A percentile compares a stretch with the other conserved stretches of the same genome.
Evolutionary conservation across 345 rosid species (phyloP).

Genomic region (Acer saccharum): DNA sequence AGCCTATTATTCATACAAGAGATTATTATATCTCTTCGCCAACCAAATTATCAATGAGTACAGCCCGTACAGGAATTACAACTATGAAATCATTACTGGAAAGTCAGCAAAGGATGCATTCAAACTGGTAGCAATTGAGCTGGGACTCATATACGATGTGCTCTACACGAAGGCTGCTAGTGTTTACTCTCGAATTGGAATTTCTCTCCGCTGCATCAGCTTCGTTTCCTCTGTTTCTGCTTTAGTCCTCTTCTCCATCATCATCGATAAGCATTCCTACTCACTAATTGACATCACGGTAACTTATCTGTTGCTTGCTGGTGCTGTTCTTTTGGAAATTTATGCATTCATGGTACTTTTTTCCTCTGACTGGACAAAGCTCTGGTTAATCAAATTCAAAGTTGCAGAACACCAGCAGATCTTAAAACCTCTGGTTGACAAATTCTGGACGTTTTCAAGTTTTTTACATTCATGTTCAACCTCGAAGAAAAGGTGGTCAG

Average conservation of each 20-base stretch:
- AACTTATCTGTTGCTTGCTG: neutral
- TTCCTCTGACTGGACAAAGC: neutral
- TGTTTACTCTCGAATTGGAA: too few species aligned
- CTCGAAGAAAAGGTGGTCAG: neutral
- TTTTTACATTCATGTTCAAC: neutral
- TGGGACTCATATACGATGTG: neutral
- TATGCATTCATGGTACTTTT: neutral
- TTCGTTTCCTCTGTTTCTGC: conserved; percentile 11
- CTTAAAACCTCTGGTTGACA: neutral
- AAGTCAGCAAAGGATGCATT: conserved; percentile 22
- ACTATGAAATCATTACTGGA: neutral
- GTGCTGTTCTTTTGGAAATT: too few species aligned
- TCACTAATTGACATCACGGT: too few species aligned
- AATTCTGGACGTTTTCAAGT: neutral
- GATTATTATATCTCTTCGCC: too few species aligned
- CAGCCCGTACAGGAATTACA: too few species aligned
- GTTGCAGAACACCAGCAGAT: too few species aligned
- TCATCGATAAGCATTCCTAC: neutral
- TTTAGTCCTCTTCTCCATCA: neutral
- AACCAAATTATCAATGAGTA: too few species aligned
- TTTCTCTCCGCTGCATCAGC: neutral
- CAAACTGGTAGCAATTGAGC: conserved; percentile 19
- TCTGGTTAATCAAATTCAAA: too few species aligned
- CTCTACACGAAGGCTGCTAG: too few species aligned
- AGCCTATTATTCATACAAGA: too few species aligned